Conservation (phyloP, 331 rosid genomes). For the Stylosanthes scabra region DNA sequence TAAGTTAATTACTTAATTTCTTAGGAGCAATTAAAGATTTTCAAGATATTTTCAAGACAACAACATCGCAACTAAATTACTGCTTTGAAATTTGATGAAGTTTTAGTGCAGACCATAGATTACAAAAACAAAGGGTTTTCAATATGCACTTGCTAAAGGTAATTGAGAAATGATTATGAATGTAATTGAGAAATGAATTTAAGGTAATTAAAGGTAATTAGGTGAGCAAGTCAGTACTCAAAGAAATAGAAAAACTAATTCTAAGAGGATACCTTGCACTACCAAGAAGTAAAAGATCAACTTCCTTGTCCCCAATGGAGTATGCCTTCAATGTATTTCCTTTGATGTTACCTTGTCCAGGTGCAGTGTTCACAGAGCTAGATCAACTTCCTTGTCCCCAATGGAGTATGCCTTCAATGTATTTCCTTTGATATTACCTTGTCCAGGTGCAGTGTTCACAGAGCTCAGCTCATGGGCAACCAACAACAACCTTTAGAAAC, state of each 20-base stretch:
- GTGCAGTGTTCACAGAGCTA: slow-evolving; percentile 65
- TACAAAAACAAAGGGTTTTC: too few species aligned
- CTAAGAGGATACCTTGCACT: slow-evolving; percentile 73
- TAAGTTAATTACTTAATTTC: too few species aligned
- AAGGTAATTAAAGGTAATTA: too few species aligned
- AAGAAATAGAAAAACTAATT: not conserved
- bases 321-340: slow-evolving; percentile 73
- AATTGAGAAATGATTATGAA: too few species aligned
- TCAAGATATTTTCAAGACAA: too few species aligned
- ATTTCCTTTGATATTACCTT: slow-evolving; percentile 76
- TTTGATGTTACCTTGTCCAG: slow-evolving; percentile 82
- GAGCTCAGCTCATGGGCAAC: slow-evolving; percentile 85
- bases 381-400: slow-evolving; percentile 88
- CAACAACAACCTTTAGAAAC: slow-evolving; percentile 61
- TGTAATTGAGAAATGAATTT: too few species aligned
- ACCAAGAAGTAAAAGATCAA: slow-evolving; percentile 86
- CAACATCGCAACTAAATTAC: too few species aligned
- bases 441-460: slow-evolving; percentile 73
- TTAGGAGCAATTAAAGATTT: too few species aligned
- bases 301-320: slow-evolving; percentile 86
- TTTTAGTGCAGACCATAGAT: too few species aligned
- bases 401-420: slow-evolving; percentile 76
- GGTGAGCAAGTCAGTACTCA: too few species aligned
- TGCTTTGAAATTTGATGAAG: too few species aligned
- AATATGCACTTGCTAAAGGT: too few species aligned